Evolutionary conservation across 164 flowering plant genomes (phyloP).

Genomic region (Stephania japonica): DNA sequence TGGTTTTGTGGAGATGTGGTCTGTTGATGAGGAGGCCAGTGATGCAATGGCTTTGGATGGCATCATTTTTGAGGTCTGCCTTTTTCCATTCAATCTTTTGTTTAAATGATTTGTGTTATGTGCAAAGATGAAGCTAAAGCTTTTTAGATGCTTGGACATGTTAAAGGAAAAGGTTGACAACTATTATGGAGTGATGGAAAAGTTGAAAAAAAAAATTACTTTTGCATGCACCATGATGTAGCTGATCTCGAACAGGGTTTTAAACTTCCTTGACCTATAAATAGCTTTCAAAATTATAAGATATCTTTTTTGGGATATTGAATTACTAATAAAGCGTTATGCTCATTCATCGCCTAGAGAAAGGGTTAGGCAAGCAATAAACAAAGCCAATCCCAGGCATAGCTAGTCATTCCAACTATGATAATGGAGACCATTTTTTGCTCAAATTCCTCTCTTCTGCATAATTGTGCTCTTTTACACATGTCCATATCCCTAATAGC

Average conservation of each 20-base stretch:
- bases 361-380: no score
- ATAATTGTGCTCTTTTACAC: neutral
- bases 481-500: neutral
- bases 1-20: slow-evolving; percentile 99
- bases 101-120: neutral
- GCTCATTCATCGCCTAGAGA: no score
- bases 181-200: neutral
- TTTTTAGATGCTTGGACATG: neutral
- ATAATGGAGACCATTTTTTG: neutral
- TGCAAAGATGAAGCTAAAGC: neutral
- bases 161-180: neutral
- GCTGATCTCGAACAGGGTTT: neutral
- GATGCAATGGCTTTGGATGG: slow-evolving; percentile 42
- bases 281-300: no score
- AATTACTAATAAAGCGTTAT: no score
- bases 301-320: no score
- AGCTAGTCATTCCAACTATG: neutral
- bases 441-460: neutral
- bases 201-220: neutral
- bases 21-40: slow-evolving; percentile 99
- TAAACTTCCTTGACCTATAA: no score
- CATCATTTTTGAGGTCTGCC: slow-evolving; percentile 18
- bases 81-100: neutral
- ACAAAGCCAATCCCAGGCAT: no score
- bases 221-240: neutral